Evolutionary conservation across 1,139 yeast species (phyloP), one percentile per base, ranked within the genome.

Genomic region (Saccharomyces hybrid): DNA sequence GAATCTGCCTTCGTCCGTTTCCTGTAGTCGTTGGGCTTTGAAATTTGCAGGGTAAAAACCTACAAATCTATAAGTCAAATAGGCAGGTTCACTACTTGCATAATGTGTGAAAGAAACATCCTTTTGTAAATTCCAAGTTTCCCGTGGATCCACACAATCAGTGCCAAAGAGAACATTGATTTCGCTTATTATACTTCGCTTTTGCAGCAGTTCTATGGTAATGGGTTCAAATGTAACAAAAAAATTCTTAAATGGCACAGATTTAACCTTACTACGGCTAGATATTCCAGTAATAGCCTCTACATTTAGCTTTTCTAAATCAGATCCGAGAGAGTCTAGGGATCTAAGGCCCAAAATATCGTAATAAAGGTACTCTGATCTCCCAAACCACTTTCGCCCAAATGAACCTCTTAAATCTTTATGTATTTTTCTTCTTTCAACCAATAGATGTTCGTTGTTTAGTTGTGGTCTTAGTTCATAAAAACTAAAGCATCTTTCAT

Each of bases 91-190:
- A 52, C 47, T 47, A 55, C 51, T 55, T 48, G 53, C 26, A 31
- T 27, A 8, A 49, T 52, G 4, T 24, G 9, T 46, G 68, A 71
- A 49, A 61, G 77, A 50, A 14, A 52, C 49, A 58, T 58, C 70
- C 48, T 59, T 62, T 14, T 76, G 47, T 28, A 85, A 64, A 0
- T 69, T 62, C 96, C 96, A 90, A 51, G 80, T 79, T 0, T 82
- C 80, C 55, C 96, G 74, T 1, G 96, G 96, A 53, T 89, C 96
- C 3, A 78, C 81, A 0, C 88, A 85, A 61, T 84, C 89, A 1
- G 70, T 70, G 1, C 96, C 95, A 72, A 82, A 89, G 42, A 89
- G 71, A 1, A 88, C 73, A 60, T 86, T 88, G 14, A 88, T 55
- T n/a, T 73, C 73, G 29, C 64, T 62, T 3, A 72, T 52, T 11